Percentiles rank a stretch among this genome's conserved stretches.
Evolutionary conservation across 1,139 yeast genomes (phyloP).

Genomic region (Pichia sp.): DNA sequence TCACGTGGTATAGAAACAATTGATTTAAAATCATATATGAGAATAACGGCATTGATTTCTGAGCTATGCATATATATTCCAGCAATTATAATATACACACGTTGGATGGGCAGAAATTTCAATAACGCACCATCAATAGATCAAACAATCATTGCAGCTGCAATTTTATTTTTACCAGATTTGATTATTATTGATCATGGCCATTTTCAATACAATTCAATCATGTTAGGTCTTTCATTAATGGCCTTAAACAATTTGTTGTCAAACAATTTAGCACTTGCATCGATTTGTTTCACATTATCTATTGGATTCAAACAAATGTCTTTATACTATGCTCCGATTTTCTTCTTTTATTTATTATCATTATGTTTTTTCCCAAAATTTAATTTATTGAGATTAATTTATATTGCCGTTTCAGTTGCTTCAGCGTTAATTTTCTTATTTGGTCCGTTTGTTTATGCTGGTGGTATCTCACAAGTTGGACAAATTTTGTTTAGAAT

Average conservation of each 20-base stretch:
- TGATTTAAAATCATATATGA: slow-evolving; percentile 74
- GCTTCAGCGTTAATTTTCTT: slow-evolving; percentile 45
- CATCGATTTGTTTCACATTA: slow-evolving; percentile 74
- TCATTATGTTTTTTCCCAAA: slow-evolving; percentile 37
- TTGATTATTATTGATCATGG: slow-evolving; percentile 89
- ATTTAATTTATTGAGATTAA: slow-evolving; percentile 43
- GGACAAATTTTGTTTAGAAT: slow-evolving; percentile 47
- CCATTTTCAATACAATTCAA: slow-evolving; percentile 90
- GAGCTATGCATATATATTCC: slow-evolving; percentile 75
- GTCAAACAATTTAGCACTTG: slow-evolving; percentile 55
- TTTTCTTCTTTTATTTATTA: slow-evolving; percentile 70
- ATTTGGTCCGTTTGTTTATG: slow-evolving; percentile 56
- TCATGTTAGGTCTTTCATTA: slow-evolving; percentile 84
- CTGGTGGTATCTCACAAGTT: slow-evolving; percentile 29
- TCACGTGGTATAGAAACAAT: slow-evolving; percentile 72
- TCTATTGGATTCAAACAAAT: slow-evolving; percentile 87
- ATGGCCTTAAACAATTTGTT: slow-evolving; percentile 61
- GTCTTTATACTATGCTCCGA: slow-evolving; percentile 91
- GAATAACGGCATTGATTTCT: slow-evolving; percentile 68
- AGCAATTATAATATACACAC: slow-evolving; percentile 62
- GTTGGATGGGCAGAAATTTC: slow-evolving; percentile 56
- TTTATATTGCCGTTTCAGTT: slow-evolving; percentile 60
- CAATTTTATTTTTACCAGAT: slow-evolving; percentile 75
- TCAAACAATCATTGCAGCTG: slow-evolving; percentile 68
- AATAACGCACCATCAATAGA: slow-evolving; percentile 57